Conservation (phyloP, 495 filamentous ascomycete genomes). For the Patellaria atrata region DNA sequence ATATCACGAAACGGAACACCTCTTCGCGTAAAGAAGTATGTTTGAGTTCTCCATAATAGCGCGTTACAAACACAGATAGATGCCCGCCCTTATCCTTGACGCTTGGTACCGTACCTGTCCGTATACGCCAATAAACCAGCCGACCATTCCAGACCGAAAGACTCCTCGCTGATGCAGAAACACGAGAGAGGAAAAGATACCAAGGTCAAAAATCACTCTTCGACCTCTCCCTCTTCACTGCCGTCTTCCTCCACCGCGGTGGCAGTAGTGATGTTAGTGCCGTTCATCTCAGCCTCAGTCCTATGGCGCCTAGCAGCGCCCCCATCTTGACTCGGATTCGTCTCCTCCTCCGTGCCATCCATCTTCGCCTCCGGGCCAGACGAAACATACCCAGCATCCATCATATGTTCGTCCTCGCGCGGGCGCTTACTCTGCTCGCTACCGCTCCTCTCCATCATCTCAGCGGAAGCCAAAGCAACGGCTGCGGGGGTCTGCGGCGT, state of each 20-base stretch:
- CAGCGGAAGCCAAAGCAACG: constrained; percentile 1
- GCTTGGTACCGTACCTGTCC: too few species aligned
- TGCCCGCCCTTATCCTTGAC: too few species aligned
- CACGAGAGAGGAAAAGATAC: too few species aligned
- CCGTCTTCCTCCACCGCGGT: constrained; percentile 1
- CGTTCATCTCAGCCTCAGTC: not conserved
- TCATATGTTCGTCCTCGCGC: not conserved
- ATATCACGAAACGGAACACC: too few species aligned
- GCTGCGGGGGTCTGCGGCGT: constrained; percentile 2
- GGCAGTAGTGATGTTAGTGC: not conserved
- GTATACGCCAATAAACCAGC: too few species aligned
- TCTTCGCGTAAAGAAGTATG: too few species aligned
- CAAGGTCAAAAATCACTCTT: too few species aligned
- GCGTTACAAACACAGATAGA: too few species aligned
- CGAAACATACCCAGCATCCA: not conserved
- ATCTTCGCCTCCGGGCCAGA: not conserved
- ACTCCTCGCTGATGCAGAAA: too few species aligned
- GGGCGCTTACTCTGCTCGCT: constrained; percentile 9
- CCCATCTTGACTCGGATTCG: not conserved
- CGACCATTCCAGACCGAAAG: too few species aligned
- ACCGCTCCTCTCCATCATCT: constrained; percentile 6
- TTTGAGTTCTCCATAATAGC: too few species aligned
- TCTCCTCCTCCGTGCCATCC: not conserved
- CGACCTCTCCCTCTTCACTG: constrained; percentile 7
- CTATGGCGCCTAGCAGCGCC: not conserved